A percentile compares a stretch with the other conserved stretches of the same genome.
phyloP scores from a whole-genome alignment of 148 eudicot species.

The Camellia granthamiana region DNA sequence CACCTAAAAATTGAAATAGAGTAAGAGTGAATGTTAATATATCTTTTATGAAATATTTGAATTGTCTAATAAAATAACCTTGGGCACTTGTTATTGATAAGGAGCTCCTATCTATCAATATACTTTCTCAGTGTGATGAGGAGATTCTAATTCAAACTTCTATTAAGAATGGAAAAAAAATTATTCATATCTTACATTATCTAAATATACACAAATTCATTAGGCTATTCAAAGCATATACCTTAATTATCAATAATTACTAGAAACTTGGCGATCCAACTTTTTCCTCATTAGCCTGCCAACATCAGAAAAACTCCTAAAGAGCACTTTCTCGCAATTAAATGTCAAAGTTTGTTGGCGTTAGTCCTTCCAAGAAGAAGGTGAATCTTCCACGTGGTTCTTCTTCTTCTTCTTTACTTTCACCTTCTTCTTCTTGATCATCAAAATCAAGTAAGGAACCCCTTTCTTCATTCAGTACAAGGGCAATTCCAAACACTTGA shows the following conservation, averaged over 20 bases:
- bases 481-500: neutral
- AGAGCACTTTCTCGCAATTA: conserved; percentile 9
- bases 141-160: too few species aligned
- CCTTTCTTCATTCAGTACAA: neutral
- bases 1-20: too few species aligned
- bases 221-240: neutral
- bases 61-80: too few species aligned
- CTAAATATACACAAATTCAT: too few species aligned
- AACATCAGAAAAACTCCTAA: conserved; percentile 14
- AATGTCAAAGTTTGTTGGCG: neutral
- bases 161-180: too few species aligned
- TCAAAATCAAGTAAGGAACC: neutral
- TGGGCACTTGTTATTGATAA: too few species aligned
- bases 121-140: too few species aligned
- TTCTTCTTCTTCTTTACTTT: neutral
- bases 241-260: neutral
- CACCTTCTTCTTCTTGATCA: neutral
- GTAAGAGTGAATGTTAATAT: too few species aligned
- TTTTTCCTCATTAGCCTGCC: conserved; percentile 1
- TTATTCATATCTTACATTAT: too few species aligned
- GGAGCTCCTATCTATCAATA: too few species aligned
- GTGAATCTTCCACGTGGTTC: neutral
- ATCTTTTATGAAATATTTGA: too few species aligned
- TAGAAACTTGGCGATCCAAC: conserved; percentile 10
- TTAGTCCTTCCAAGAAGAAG: too few species aligned